phyloP scores from a whole-genome alignment of 2,329 filamentous ascomycete species.

The Gnomoniopsis smithogilvyi region DNA sequence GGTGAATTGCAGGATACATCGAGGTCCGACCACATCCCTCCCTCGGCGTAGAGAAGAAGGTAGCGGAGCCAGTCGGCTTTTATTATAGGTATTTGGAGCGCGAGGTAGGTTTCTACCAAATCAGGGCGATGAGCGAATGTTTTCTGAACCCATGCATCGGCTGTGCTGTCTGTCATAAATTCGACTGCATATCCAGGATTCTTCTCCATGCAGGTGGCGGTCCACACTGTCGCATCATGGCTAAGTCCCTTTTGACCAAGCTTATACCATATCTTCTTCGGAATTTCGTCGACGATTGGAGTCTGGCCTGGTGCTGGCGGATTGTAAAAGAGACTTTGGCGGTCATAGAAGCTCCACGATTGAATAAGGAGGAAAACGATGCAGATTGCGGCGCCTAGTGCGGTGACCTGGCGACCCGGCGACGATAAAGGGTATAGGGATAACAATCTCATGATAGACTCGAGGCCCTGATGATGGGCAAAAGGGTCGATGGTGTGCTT shows the following conservation, averaged over 20 bases:
- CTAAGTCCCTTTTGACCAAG: not conserved
- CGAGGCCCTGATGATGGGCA: not conserved
- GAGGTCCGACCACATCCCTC: slow-evolving; percentile 53
- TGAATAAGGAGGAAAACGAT: not conserved
- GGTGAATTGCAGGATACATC: slow-evolving; percentile 56
- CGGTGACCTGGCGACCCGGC: not conserved
- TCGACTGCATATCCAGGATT: not conserved
- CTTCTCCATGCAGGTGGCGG: not conserved
- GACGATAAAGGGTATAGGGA: not conserved
- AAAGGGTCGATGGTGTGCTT: not conserved
- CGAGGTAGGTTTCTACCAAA: not conserved
- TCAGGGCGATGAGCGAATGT: not conserved
- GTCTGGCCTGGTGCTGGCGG: not conserved
- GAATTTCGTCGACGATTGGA: not conserved
- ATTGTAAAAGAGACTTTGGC: not conserved
- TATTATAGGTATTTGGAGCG: not conserved
- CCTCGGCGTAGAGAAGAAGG: slow-evolving; percentile 27
- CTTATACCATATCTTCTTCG: not conserved
- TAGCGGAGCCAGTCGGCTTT: slow-evolving; percentile 27
- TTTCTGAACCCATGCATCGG: not conserved
- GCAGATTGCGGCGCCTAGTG: not conserved
- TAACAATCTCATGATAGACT: not conserved
- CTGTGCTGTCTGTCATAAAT: not conserved
- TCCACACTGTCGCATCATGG: not conserved
- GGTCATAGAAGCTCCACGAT: not conserved